A percentile compares a stretch with the other conserved stretches of the same genome.
Conservation (phyloP, 2,329 filamentous ascomycete genomes). For the Nemania abortiva region DNA sequence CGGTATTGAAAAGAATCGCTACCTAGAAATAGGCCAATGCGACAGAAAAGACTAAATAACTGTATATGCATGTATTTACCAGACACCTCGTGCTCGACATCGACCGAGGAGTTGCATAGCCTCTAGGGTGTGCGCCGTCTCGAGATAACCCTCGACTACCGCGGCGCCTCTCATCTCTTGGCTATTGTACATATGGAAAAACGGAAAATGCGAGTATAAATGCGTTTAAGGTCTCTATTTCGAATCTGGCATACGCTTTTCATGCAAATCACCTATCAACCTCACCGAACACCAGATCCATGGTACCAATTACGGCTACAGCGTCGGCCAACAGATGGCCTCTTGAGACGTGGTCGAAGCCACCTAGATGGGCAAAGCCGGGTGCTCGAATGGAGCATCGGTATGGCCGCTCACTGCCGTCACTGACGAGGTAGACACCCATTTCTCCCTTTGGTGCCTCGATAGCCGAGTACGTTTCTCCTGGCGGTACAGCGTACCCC, state of each 20-base stretch:
- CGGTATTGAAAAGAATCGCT: too few species aligned
- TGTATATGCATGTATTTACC: constrained; percentile 39
- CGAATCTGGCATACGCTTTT: constrained; percentile 35
- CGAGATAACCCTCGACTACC: constrained; percentile 30
- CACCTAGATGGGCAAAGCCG: constrained; percentile 93
- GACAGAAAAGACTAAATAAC: background rate
- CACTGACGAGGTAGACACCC: constrained; percentile 96
- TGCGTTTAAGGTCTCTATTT: constrained; percentile 35
- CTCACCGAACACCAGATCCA: constrained; percentile 89
- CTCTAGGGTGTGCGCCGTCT: constrained; percentile 27
- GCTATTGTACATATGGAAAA: constrained; percentile 51
- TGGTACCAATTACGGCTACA: constrained; percentile 92
- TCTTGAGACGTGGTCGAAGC: constrained; percentile 92
- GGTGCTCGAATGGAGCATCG: constrained; percentile 97
- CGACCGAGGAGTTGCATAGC: constrained; percentile 17
- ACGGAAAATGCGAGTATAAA: constrained; percentile 40
- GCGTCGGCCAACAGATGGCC: constrained; percentile 96
- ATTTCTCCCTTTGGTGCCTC: constrained; percentile 99
- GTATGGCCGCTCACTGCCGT: constrained; percentile 96
- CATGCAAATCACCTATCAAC: constrained; percentile 65
- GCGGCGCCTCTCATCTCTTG: constrained; percentile 34
- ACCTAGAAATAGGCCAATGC: background rate
- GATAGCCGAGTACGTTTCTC: constrained; percentile 97
- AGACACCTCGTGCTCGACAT: constrained; percentile 31
- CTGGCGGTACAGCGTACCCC: constrained; percentile 95